Percentiles rank a stretch among this genome's conserved stretches.
These are phyloP conservation scores for Durusdinium trenchii DNA, from an alignment of 73 alveolate genomes.

Conservation along the genomic window DNA sequence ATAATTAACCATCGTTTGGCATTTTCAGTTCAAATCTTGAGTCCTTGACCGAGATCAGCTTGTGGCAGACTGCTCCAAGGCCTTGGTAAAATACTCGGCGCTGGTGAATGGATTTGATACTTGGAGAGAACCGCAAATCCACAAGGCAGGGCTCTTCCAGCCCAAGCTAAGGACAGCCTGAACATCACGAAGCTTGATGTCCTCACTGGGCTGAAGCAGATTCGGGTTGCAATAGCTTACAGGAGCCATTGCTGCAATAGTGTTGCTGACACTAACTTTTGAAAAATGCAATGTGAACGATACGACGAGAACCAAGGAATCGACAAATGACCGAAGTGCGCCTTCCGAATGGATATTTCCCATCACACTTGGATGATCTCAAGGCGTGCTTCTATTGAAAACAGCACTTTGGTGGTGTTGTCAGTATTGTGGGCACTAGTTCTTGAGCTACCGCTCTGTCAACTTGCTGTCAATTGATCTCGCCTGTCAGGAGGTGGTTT, in stretches of 20 bases:
- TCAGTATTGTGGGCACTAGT: too few relatives aligned
- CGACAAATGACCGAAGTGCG: slow-evolving; percentile 94
- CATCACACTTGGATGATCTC: slow-evolving; percentile 82
- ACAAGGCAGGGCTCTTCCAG: not conserved
- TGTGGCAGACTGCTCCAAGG: not conserved
- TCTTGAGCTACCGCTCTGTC: too few relatives aligned
- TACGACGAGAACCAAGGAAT: not conserved
- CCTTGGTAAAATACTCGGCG: slow-evolving; percentile 96
- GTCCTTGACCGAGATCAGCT: too few relatives aligned
- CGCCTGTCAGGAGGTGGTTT: slow-evolving; percentile 51
- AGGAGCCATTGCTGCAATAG: not conserved
- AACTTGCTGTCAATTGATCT: too few relatives aligned
- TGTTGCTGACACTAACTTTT: too few relatives aligned
- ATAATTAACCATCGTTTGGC: too few relatives aligned
- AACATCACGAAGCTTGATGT: slow-evolving; percentile 99
- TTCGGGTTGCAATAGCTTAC: slow-evolving; percentile 81
- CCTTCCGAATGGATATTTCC: slow-evolving; percentile 83
- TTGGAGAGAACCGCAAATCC: not conserved
- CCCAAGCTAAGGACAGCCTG: slow-evolving; percentile 93
- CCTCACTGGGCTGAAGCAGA: slow-evolving; percentile 96
- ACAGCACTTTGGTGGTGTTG: too few relatives aligned
- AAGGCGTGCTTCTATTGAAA: not conserved
- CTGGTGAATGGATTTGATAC: slow-evolving; percentile 97
- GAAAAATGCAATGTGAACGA: too few relatives aligned
- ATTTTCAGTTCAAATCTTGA: too few relatives aligned